phyloP scores from a whole-genome alignment of 2,329 filamentous ascomycete genomes.

The Fusarium sambucinum region DNA sequence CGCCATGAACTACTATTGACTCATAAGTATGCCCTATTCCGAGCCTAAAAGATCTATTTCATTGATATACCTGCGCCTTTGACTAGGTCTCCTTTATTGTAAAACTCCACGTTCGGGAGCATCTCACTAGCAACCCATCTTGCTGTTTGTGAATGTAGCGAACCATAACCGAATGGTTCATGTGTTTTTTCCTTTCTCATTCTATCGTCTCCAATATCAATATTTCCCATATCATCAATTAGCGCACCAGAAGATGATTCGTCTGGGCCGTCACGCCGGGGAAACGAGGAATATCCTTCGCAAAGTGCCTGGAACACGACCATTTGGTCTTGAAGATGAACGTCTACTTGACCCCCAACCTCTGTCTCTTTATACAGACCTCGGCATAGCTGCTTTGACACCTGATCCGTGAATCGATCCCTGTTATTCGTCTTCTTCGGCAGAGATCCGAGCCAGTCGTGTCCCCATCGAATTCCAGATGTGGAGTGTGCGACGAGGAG shows the following conservation, averaged over 20 bases:
- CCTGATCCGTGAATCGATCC: constrained; percentile 52
- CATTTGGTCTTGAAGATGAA: constrained; percentile 71
- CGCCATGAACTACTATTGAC: constrained; percentile 1
- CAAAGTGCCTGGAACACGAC: constrained; percentile 71
- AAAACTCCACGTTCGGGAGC: constrained; percentile 63
- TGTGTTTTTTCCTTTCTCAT: constrained; percentile 59
- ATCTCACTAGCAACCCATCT: constrained; percentile 69
- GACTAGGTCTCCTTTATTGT: constrained; percentile 63
- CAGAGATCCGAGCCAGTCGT: constrained; percentile 58
- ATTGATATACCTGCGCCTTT: constrained; percentile 57
- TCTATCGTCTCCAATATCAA: constrained; percentile 46
- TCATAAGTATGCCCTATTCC: not conserved
- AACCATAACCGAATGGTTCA: constrained; percentile 68
- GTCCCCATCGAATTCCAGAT: constrained; percentile 60
- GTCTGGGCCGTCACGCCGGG: constrained; percentile 44
- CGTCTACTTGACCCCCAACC: constrained; percentile 63
- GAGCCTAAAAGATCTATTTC: constrained; percentile 13
- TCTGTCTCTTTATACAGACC: constrained; percentile 61
- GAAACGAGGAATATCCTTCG: constrained; percentile 63
- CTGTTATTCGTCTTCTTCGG: constrained; percentile 56
- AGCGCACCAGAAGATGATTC: constrained; percentile 36
- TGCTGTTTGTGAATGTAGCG: constrained; percentile 68
- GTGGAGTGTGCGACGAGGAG: constrained; percentile 67
- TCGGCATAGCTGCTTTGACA: constrained; percentile 60
- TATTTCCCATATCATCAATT: constrained; percentile 48